Evolutionary conservation across 352 stramenopile genomes (phyloP).

Genomic region (Elongisporangium undulatum): DNA sequence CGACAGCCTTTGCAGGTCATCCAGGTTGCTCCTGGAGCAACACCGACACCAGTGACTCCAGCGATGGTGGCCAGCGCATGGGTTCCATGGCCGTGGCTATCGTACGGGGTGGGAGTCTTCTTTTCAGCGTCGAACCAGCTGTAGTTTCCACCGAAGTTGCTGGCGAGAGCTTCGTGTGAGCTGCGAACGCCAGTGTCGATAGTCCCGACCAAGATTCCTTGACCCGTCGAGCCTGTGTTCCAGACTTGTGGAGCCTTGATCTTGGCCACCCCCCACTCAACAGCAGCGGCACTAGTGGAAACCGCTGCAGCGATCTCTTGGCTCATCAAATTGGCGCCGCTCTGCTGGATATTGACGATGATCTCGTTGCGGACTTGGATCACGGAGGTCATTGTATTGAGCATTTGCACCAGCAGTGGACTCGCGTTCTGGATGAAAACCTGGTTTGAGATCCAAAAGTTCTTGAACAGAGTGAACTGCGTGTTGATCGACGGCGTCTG

Average conservation of each 20-base stretch:
- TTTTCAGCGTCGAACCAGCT: conserved; percentile 15
- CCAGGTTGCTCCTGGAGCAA: conserved; percentile 14
- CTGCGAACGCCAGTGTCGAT: conserved; percentile 15
- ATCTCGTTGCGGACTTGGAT: conserved; percentile 2
- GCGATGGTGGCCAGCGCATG: conserved; percentile 9
- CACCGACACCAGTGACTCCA: conserved; percentile 8
- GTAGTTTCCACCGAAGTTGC: conserved; percentile 11
- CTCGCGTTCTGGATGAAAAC: conserved; percentile 12
- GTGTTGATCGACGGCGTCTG: background rate
- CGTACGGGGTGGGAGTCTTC: conserved; percentile 3
- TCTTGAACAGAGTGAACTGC: conserved; percentile 5
- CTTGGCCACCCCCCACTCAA: conserved; percentile 7
- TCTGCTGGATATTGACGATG: background rate
- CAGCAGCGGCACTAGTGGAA: background rate
- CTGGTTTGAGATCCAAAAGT: conserved; percentile 19
- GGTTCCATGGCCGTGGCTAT: conserved; percentile 12
- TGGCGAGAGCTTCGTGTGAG: conserved; percentile 4
- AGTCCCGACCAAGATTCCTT: conserved; percentile 11
- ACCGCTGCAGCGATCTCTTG: background rate
- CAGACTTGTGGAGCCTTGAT: conserved; percentile 8
- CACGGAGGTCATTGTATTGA: conserved; percentile 3
- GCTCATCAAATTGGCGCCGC: background rate
- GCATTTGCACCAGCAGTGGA: conserved; percentile 7
- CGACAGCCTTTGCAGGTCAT: conserved; percentile 13
- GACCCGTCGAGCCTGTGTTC: conserved; percentile 11